phyloP scores from a whole-genome alignment of 257 asterid species.

The Gentiana macrophylla region DNA sequence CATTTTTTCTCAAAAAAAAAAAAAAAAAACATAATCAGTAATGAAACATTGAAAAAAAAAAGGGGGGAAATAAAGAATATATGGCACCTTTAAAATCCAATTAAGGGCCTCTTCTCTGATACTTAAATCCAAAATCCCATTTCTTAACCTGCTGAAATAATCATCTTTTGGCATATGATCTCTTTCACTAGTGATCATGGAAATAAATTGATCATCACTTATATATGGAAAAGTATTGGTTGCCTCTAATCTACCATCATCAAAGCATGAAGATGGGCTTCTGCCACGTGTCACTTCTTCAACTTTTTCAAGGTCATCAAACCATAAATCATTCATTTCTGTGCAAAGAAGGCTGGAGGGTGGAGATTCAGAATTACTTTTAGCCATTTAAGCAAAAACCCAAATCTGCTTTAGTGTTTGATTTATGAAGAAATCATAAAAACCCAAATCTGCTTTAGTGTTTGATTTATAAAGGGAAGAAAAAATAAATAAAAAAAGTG shows the following conservation, averaged over 20 bases:
- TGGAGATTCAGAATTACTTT: slow-evolving; percentile 24
- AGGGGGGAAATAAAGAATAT: slow-evolving; percentile 2
- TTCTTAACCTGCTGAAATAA: slow-evolving; percentile 60
- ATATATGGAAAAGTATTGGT: slow-evolving; percentile 28
- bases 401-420: neutral
- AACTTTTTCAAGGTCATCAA: slow-evolving; percentile 30
- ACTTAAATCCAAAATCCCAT: slow-evolving; percentile 57
- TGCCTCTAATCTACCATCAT: slow-evolving; percentile 31
- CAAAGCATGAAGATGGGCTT: slow-evolving; percentile 23
- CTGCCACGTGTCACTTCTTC: slow-evolving; percentile 12
- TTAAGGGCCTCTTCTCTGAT: slow-evolving; percentile 56
- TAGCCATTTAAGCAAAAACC: slow-evolving; percentile 30
- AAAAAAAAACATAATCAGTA: slow-evolving; percentile 2
- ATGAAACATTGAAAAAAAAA: neutral
- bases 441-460: no score
- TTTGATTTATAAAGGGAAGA: no score
- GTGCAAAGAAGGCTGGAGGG: slow-evolving; percentile 40
- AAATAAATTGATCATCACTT: slow-evolving; percentile 34
- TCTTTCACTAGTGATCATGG: slow-evolving; percentile 51
- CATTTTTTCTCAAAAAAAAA: no score
- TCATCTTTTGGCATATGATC: slow-evolving; percentile 43
- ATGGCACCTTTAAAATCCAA: slow-evolving; percentile 70
- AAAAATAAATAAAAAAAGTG: no score
- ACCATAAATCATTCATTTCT: slow-evolving; percentile 27
- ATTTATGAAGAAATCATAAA: no score